Evolutionary conservation across 768 basidiomycete genomes (phyloP).

Genomic region (Suillus subalutaceus): DNA sequence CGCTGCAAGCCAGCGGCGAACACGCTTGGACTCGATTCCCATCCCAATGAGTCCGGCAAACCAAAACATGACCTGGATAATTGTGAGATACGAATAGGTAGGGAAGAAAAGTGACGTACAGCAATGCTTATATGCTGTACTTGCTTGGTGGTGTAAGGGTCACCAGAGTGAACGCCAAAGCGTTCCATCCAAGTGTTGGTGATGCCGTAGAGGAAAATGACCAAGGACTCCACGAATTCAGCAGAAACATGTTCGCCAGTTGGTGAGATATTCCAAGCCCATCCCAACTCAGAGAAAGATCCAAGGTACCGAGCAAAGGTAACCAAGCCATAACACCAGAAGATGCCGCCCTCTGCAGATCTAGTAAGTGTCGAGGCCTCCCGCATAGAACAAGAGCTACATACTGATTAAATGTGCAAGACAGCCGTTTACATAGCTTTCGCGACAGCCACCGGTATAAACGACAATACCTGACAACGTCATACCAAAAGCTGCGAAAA

Average conservation of each 20-base stretch:
- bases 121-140: constrained; percentile 95
- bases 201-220: constrained; percentile 87
- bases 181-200: constrained; percentile 98
- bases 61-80: constrained; percentile 82
- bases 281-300: constrained; percentile 81
- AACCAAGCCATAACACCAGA: constrained; percentile 88
- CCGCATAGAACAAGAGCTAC: constrained; percentile 25
- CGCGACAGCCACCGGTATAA: constrained; percentile 88
- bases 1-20: constrained; percentile 75
- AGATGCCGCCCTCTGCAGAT: constrained; percentile 79
- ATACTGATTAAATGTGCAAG: constrained; percentile 90
- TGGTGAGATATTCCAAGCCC: constrained; percentile 91
- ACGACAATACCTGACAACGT: constrained; percentile 71
- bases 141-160: constrained; percentile 88
- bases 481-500: constrained; percentile 72
- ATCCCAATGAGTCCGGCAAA: constrained; percentile 90
- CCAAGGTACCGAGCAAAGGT: constrained; percentile 96
- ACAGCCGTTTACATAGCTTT: constrained; percentile 77
- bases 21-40: constrained; percentile 77
- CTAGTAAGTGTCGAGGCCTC: constrained; percentile 1
- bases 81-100: neutral
- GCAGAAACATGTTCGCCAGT: constrained; percentile 55
- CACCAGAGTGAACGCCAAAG: constrained; percentile 78
- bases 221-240: constrained; percentile 75
- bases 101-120: constrained; percentile 43